These are phyloP conservation scores for Pseudogymnoascus sp. DNA, from an alignment of 2,329 filamentous ascomycete genomes.

Conservation along the genomic window DNA sequence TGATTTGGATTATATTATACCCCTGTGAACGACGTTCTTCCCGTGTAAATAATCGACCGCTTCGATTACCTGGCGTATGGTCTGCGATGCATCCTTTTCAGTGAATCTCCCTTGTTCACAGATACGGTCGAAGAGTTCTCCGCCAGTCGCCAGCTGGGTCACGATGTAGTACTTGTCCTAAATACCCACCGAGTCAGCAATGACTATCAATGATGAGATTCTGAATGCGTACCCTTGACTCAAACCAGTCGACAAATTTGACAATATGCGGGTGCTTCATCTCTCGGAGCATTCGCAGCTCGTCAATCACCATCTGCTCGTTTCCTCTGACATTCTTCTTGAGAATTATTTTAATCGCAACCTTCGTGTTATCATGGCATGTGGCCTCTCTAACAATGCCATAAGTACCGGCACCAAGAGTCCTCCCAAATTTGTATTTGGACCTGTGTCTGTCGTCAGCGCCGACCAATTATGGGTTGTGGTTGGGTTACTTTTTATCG, in stretches of 20 bases:
- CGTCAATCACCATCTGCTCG: constrained; percentile 97
- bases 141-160: constrained; percentile 88
- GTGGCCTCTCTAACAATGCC: constrained; percentile 96
- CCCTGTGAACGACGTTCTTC: constrained; percentile 93
- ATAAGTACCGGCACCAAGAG: constrained; percentile 93
- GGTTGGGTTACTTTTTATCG: constrained; percentile 72
- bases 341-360: constrained; percentile 96
- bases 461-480: constrained; percentile 1
- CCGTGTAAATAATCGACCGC: constrained; percentile 92
- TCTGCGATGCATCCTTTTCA: constrained; percentile 86
- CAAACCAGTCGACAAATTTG: constrained; percentile 97
- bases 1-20: constrained; percentile 35
- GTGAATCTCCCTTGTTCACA: constrained; percentile 98
- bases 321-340: constrained; percentile 99
- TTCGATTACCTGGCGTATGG: constrained; percentile 85
- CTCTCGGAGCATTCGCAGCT: constrained; percentile 84
- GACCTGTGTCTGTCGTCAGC: constrained; percentile 43
- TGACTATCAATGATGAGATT: not conserved
- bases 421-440: constrained; percentile 86
- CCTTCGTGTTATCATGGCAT: constrained; percentile 73
- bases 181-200: not conserved
- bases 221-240: constrained; percentile 66
- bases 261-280: constrained; percentile 94
- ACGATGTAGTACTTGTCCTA: constrained; percentile 99
- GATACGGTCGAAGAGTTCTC: constrained; percentile 95